These are phyloP conservation scores for Aspergillus intermedius DNA, from an alignment of 2,329 filamentous ascomycete genomes.

Conservation along the genomic window DNA sequence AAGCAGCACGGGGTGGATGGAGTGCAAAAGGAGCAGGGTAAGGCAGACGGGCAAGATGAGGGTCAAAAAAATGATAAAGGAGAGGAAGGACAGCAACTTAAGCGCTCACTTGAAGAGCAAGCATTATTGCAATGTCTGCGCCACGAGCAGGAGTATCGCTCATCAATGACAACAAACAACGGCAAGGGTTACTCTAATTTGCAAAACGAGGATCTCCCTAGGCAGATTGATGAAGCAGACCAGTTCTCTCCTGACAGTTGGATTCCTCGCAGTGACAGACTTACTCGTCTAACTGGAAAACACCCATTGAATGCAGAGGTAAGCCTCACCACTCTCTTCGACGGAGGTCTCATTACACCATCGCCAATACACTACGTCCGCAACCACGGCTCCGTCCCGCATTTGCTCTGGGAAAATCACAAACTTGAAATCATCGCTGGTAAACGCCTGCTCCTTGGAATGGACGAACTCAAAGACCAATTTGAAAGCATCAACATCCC, in stretches of 20 bases:
- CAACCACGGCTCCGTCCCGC: conserved; percentile 49
- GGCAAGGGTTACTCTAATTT: conserved; percentile 35
- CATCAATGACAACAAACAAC: conserved; percentile 38
- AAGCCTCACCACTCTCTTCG: conserved; percentile 36
- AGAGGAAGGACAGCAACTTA: neutral
- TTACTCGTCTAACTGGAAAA: conserved; percentile 48
- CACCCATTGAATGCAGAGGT: conserved; percentile 50
- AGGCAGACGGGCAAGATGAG: no score
- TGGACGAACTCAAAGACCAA: conserved; percentile 41
- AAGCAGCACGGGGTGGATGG: no score
- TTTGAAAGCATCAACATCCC: conserved; percentile 46
- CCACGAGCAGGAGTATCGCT: conserved; percentile 40
- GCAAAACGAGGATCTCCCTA: conserved; percentile 25
- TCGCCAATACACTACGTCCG: conserved; percentile 48
- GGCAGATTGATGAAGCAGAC: conserved; percentile 45
- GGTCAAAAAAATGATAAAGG: neutral
- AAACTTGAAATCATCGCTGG: conserved; percentile 40
- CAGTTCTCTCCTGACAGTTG: conserved; percentile 50
- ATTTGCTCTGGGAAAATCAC: conserved; percentile 46
- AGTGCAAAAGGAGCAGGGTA: no score
- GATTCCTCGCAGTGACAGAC: conserved; percentile 42
- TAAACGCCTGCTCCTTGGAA: conserved; percentile 32
- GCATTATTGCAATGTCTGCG: conserved; percentile 37
- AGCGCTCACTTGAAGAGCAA: conserved; percentile 32
- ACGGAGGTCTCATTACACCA: conserved; percentile 46